Base-by-base conservation (phyloP, 805 yeast species). In the Candida multigemmis region DNA sequence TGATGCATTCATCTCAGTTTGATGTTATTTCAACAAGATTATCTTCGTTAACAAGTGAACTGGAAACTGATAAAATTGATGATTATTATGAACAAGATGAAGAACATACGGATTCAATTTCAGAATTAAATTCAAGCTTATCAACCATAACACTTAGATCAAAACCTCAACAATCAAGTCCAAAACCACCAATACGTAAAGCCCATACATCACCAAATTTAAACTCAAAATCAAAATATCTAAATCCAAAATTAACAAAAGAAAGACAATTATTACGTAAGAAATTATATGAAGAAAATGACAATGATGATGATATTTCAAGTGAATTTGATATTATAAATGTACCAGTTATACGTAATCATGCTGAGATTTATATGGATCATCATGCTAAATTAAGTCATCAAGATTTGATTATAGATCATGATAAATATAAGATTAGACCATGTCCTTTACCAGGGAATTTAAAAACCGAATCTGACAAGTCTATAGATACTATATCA, bases 271-370 rank as follows among this genome's bases (percentile, higher is more conserved):
- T 46, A 28, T 37, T 51, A 13, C 45, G 65, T 8, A 60, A 60
- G 36, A 53, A 61, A 35, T 41, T 41, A 18, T 61, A 59, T 32
- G 68, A 61, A 27, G 66, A 60, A 12, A 48, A 56, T 35, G 60
- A 57, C 24, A 48, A 50, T 34, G 66, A 59, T 27, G 67, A 60
- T 26, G 62, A 55, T 19, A 51, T 60, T 15, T 34, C 50, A 8
- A 51, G 53, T 32, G 66, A 60, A 34, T 35, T 59, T 26, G 61
- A 56, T 27, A 60, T 59, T 8, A 61, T 62, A 36, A 62, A 62
- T 33, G 68, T 62, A 12, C 68, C 68, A 1, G 52, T 62, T 7
- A 53, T 61, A 13, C 48, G 48, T 27, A 53, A 50, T 31, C 54
- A 53, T 31, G 50, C 50, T 21, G 59, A 56, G 22, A 31, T 59